phyloP scores from a whole-genome alignment of 2,329 filamentous ascomycete genomes.

The Teratosphaeriaceae sp. region DNA sequence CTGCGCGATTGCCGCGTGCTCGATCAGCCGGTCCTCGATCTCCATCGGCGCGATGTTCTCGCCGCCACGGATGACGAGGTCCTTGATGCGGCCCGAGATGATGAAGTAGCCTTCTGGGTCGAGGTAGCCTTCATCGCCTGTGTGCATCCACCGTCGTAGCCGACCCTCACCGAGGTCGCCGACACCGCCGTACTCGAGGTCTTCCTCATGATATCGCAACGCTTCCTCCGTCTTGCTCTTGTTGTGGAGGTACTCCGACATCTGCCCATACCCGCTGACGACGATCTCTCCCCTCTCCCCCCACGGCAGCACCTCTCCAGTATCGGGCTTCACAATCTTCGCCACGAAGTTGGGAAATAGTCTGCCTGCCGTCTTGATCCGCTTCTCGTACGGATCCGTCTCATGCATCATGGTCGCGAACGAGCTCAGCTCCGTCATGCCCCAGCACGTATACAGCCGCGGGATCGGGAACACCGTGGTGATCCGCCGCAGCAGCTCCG shows the following conservation, averaged over 20 bases:
- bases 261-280: slow-evolving; percentile 71
- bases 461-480: slow-evolving; percentile 66
- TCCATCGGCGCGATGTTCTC: slow-evolving; percentile 53
- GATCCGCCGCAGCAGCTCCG: slow-evolving; percentile 66
- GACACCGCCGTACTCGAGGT: slow-evolving; percentile 19
- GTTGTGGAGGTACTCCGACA: slow-evolving; percentile 59
- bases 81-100: slow-evolving; percentile 26
- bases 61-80: slow-evolving; percentile 45
- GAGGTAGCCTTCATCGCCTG: slow-evolving; percentile 52
- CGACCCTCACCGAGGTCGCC: slow-evolving; percentile 17
- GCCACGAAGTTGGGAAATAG: slow-evolving; percentile 66
- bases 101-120: slow-evolving; percentile 37
- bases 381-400: slow-evolving; percentile 55
- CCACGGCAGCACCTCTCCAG: slow-evolving; percentile 57
- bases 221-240: slow-evolving; percentile 68
- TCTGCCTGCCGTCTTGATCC: slow-evolving; percentile 67
- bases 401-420: slow-evolving; percentile 22
- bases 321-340: slow-evolving; percentile 65
- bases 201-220: slow-evolving; percentile 34
- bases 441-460: slow-evolving; percentile 53
- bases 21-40: slow-evolving; percentile 24
- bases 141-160: slow-evolving; percentile 61
- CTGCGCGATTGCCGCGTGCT: slow-evolving; percentile 19
- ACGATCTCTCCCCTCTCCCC: slow-evolving; percentile 68
- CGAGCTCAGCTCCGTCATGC: slow-evolving; percentile 56